Percentiles rank a stretch among this genome's conserved stretches.
These are phyloP conservation scores for Candida methanosorbosa DNA, from an alignment of 805 yeast genomes.

Conservation along the genomic window DNA sequence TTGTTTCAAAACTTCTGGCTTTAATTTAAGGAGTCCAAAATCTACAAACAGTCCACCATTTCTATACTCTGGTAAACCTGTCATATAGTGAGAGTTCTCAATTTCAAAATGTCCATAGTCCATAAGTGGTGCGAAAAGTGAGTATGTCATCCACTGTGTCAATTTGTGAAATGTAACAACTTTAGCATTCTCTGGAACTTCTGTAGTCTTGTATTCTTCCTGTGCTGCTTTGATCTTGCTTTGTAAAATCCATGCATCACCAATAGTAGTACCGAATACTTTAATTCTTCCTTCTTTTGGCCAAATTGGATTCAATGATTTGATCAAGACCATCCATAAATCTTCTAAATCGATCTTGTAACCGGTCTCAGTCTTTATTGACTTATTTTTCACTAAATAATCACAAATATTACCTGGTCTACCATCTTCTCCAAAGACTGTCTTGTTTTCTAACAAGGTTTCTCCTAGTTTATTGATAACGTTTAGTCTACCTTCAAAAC, in stretches of 20 bases:
- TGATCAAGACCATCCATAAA: constrained; percentile 48
- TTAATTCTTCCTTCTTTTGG: constrained; percentile 46
- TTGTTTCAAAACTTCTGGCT: constrained; percentile 26
- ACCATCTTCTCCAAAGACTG: constrained; percentile 29
- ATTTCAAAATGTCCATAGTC: constrained; percentile 34
- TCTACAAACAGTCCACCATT: constrained; percentile 61
- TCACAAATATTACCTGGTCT: constrained; percentile 45
- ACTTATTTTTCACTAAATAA: constrained; percentile 26
- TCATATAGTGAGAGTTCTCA: constrained; percentile 31
- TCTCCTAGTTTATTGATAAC: constrained; percentile 40
- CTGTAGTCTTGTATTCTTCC: constrained; percentile 8
- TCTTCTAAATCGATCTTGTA: constrained; percentile 33
- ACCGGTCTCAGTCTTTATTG: constrained; percentile 10
- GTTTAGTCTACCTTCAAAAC: constrained; percentile 43
- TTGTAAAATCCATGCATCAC: constrained; percentile 53
- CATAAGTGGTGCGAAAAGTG: constrained; percentile 44
- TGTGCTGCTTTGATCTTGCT: constrained; percentile 18
- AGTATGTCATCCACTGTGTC: constrained; percentile 61
- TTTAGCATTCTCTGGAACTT: constrained; percentile 28
- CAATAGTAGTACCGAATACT: constrained; percentile 42
- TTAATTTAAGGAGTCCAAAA: constrained; percentile 39
- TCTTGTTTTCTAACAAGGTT: constrained; percentile 29
- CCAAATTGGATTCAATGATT: constrained; percentile 52
- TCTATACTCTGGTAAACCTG: constrained; percentile 54
- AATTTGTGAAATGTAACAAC: constrained; percentile 58